Evolutionary conservation across 805 yeast species (phyloP), one percentile per base, ranked within the genome.

Genomic region (Hanseniaspora lachancei): DNA sequence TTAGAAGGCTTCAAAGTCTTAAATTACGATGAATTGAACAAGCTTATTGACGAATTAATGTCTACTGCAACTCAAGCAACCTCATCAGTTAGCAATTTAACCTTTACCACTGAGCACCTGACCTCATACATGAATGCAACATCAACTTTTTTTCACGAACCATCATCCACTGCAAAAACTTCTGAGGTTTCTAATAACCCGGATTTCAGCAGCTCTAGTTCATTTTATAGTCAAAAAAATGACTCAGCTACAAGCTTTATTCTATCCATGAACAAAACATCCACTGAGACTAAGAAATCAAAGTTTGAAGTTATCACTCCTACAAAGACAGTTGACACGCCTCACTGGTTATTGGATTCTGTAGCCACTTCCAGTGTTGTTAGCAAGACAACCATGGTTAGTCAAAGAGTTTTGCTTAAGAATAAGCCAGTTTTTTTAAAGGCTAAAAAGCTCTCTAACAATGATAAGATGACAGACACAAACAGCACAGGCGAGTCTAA

Each of bases 391-490:
- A 20, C 27, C 13, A 20, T 40, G 16, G 18, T 1, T 12, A 18
- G 18, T 23, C 21, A 41, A 21, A 20, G 10, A 9, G 5, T n/a
- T 29, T 21, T 2, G 8, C 68, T 76, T 58, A 76, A 76, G 62
- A 75, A 75, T 64, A 68, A 66, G 49, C 75, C 72, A 55, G 70
- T 74, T 39, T 76, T 72, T 36, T 20, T 49, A 24, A 49, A 34
- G 41, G 66, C 64, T 13, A 68, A 70, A 35, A 64, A 66, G 23
- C 47, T 60, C 1, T 62, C 67, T 38, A 41, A 41, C 7, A 41
- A 41, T 15, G 23, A 41, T 12, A 41, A 15, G 13, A 2, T 40
- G 23, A 1, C 15, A 20, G n/a, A 21, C 5, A 15, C 44, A 21
- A 41, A 41, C 15, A 41, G 29, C 18, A 41, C 29, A 6, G 6